phyloP scores from a whole-genome alignment of 164 flowering plant genomes.

The Magnolia officinalis region DNA sequence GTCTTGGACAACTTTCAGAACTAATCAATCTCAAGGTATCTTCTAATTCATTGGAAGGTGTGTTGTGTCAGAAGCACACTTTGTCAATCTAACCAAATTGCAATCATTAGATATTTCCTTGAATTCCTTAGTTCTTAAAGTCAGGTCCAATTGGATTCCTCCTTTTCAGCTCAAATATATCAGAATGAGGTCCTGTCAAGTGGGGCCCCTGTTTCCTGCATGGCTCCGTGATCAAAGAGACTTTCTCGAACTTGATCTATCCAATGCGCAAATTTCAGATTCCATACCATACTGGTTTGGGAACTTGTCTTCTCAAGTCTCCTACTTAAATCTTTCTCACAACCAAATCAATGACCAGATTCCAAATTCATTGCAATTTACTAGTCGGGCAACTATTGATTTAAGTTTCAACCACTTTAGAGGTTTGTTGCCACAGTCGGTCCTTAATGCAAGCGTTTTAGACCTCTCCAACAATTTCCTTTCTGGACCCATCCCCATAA shows the following conservation, averaged over 20 bases:
- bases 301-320: background rate
- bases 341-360: background rate
- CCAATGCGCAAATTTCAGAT: background rate
- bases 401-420: background rate
- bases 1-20: background rate
- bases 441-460: background rate
- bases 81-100: background rate
- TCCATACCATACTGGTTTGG: background rate
- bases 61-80: background rate
- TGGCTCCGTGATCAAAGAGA: background rate
- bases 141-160: background rate
- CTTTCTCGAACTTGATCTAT: background rate
- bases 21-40: background rate
- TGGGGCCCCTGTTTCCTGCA: conserved; percentile 2
- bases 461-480: background rate
- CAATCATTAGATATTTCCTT: background rate
- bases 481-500: background rate
- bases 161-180: background rate
- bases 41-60: background rate
- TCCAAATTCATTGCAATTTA: background rate
- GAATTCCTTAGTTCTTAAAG: background rate
- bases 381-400: background rate
- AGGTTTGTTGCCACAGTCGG: background rate
- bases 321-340: background rate
- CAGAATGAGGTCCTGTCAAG: background rate